phyloP scores from a whole-genome alignment of 441 rosid species.

The Jatropha multifida region DNA sequence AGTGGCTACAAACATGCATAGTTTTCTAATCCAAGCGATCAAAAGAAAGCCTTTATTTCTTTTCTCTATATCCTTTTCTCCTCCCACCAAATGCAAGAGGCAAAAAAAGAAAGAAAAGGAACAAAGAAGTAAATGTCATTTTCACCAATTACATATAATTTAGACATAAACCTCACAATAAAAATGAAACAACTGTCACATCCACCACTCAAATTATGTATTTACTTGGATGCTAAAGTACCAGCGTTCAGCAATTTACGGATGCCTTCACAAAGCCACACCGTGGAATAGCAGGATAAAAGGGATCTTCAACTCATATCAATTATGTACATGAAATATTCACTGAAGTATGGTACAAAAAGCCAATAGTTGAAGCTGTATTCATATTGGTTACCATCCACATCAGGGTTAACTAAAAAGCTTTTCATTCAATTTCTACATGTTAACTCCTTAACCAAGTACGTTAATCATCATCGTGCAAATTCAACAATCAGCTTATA shows the following conservation, averaged over 20 bases:
- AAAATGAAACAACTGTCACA: not conserved
- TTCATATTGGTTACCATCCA: not conserved
- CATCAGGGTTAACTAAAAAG: not conserved
- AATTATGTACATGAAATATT: not conserved
- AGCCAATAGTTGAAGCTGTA: not conserved
- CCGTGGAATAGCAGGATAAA: not conserved
- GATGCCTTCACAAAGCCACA: not conserved
- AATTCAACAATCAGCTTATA: not conserved
- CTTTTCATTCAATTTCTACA: conserved; percentile 1
- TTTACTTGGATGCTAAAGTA: not conserved
- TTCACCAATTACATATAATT: not conserved
- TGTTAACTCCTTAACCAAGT: not conserved
- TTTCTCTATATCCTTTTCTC: not conserved
- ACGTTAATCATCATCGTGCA: conserved; percentile 1
- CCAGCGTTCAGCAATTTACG: not conserved
- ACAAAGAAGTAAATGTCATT: not conserved
- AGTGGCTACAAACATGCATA: not conserved
- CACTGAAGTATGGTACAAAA: not conserved
- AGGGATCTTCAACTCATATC: not conserved
- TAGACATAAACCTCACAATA: not conserved
- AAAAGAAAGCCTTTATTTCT: not conserved
- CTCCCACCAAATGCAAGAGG: not conserved
- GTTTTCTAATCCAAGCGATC: not conserved
- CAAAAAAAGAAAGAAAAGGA: not conserved
- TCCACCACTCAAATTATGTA: not conserved